These are phyloP conservation scores for Cyathus striatus DNA, from an alignment of 768 basidiomycete species.

Conservation along the genomic window DNA sequence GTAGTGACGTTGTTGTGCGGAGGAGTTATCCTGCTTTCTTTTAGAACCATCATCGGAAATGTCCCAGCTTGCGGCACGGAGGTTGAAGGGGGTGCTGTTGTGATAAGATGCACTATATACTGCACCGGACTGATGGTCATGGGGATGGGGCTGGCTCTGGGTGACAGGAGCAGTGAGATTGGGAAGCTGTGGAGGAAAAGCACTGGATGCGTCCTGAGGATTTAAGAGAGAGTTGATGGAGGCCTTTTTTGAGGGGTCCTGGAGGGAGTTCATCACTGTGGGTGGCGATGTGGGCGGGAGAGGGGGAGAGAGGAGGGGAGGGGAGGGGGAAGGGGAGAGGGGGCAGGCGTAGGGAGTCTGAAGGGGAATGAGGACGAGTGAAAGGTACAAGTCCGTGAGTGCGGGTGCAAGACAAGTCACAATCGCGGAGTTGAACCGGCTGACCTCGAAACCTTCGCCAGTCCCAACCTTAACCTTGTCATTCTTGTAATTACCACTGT, in stretches of 20 bases:
- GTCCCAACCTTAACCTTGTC: no score
- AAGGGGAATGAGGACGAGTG: no score
- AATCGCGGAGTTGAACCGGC: no score
- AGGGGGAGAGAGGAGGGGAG: no score
- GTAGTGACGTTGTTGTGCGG: no score
- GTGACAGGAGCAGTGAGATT: slow-evolving; percentile 14
- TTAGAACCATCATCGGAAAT: slow-evolving; percentile 20
- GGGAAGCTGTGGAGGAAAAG: slow-evolving; percentile 13
- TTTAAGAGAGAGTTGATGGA: slow-evolving; percentile 38
- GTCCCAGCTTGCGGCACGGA: slow-evolving; percentile 61
- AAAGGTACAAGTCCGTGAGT: no score
- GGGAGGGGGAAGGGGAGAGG: no score
- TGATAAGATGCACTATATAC: slow-evolving; percentile 18
- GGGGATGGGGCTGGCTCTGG: slow-evolving; percentile 14
- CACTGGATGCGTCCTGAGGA: slow-evolving; percentile 29
- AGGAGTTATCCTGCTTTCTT: slow-evolving; percentile 29
- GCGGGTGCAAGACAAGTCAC: no score
- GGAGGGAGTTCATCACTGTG: slow-evolving; percentile 25
- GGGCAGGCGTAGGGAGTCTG: no score
- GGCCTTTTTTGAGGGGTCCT: slow-evolving; percentile 34
- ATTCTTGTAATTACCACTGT: no score
- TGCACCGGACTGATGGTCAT: slow-evolving; percentile 11
- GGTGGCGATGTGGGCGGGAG: no score
- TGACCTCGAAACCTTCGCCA: no score
- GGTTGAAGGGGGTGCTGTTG: slow-evolving; percentile 35